Evolutionary conservation across 108 stramenopile species (phyloP), one percentile per base, ranked within the genome.

Genomic region (Thalassiosira profunda): DNA sequence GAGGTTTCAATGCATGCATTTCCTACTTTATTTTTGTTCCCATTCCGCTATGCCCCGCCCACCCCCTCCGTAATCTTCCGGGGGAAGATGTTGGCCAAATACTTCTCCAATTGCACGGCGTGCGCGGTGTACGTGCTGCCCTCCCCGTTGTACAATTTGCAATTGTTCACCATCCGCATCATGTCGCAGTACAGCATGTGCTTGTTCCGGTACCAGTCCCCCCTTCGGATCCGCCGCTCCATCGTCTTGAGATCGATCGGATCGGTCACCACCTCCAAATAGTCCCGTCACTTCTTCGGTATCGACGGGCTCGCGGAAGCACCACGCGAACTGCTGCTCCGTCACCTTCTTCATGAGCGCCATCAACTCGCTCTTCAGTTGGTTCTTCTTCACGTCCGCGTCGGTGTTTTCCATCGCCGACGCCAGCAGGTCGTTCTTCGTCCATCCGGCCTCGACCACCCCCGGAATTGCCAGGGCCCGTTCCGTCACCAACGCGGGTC

Each of bases 401-500:
- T 93, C 94, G 55, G 92, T 91, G 21, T 72, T 74, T 43, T 77
- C 84, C 11, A 85, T 76, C 6, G 88, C 79, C 1, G 84, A 74
- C 8, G 84, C 54, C 33, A 85, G 36, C 40, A 93, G 52, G 54
- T 95, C 96, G 0, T 84, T 57, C 82, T 92, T 64, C n/a, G 92
- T 96, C 98, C 98, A 97, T 20, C 96, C 98, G 0, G 96, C 98
- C 58, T 96, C 94, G 1, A 62, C 44, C 44, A 97, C 93, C n/a
- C 96, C 98, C 1, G 94, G 94, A 48, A 96, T 86, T 30, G 87
- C 85, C 59, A 95, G 58, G 29, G 93, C 86, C 20, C 84, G 83
- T 11, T 83, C 75, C n/a, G n/a, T n/a, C n/a, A n/a, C n/a, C n/a
- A n/a, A n/a, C n/a, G n/a, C n/a, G n/a, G n/a, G n/a, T n/a, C n/a